Percentiles rank a stretch among this genome's conserved stretches.
Evolutionary conservation across 192 early-diverging fungal species (phyloP).

Genomic region (Coemansia sp.): DNA sequence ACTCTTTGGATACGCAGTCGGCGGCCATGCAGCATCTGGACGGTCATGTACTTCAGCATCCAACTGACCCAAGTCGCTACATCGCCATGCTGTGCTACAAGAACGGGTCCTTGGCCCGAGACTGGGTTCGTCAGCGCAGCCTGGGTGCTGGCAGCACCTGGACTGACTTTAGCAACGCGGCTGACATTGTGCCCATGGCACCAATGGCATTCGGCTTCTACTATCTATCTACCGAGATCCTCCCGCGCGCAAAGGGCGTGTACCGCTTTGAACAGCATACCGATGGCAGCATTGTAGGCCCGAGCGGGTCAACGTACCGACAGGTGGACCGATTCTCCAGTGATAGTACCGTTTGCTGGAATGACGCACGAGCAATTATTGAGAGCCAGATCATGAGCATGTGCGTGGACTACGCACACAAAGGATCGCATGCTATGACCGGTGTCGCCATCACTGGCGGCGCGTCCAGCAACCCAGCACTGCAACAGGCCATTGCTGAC

Average conservation of each 20-base stretch:
- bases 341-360: background rate
- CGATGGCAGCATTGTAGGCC: slow-evolving; percentile 22
- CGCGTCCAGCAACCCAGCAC: slow-evolving; percentile 56
- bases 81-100: slow-evolving; percentile 81
- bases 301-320: slow-evolving; percentile 27
- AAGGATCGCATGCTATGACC: slow-evolving; percentile 7
- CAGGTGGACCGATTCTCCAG: slow-evolving; percentile 14
- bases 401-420: slow-evolving; percentile 50
- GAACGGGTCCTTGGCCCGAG: slow-evolving; percentile 80
- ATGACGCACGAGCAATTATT: slow-evolving; percentile 62
- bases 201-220: slow-evolving; percentile 61
- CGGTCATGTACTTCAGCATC: slow-evolving; percentile 64
- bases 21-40: slow-evolving; percentile 18
- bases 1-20: background rate
- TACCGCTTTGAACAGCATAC: slow-evolving; percentile 51
- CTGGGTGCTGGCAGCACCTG: slow-evolving; percentile 54
- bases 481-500: slow-evolving; percentile 62
- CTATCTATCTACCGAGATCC: slow-evolving; percentile 69
- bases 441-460: slow-evolving; percentile 70
- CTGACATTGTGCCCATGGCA: slow-evolving; percentile 16
- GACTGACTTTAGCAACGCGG: slow-evolving; percentile 54
- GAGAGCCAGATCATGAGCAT: slow-evolving; percentile 75
- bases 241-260: slow-evolving; percentile 65
- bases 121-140: slow-evolving; percentile 57
- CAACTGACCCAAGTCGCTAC: slow-evolving; percentile 54